Conservation (phyloP, 352 stramenopile genomes). For the Aphanomyces euteiches region DNA sequence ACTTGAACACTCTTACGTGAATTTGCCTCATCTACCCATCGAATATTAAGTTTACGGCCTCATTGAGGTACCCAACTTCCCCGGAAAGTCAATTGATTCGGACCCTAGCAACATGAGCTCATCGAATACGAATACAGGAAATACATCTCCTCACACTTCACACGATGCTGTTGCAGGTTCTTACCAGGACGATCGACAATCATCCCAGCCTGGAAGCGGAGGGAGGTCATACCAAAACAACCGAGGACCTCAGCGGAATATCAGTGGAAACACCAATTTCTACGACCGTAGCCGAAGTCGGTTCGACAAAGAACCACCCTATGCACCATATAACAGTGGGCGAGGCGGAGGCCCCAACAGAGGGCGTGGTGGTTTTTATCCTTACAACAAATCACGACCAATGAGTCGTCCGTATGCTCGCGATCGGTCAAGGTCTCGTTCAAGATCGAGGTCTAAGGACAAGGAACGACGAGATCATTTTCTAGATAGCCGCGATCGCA, state of each 20-base stretch:
- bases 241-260: not conserved
- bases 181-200: not conserved
- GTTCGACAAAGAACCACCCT: not conserved
- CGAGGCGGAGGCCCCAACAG: not conserved
- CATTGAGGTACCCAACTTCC: too few species aligned
- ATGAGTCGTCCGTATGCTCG: not conserved
- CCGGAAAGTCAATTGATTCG: too few species aligned
- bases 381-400: conserved; percentile 17
- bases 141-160: not conserved
- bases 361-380: conserved; percentile 9
- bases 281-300: not conserved
- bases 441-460: conserved; percentile 19
- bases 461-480: conserved; percentile 15
- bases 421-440: conserved; percentile 11
- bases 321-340: not conserved
- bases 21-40: too few species aligned
- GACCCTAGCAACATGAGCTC: too few species aligned
- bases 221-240: not conserved
- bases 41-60: too few species aligned
- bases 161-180: not conserved
- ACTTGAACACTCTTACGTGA: too few species aligned
- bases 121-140: too few species aligned
- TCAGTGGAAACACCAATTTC: not conserved
- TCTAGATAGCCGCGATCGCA: conserved; percentile 5
- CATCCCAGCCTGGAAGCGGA: not conserved